Conservation (phyloP, 352 stramenopile genomes). For the Thalassiosira pacifica region DNA sequence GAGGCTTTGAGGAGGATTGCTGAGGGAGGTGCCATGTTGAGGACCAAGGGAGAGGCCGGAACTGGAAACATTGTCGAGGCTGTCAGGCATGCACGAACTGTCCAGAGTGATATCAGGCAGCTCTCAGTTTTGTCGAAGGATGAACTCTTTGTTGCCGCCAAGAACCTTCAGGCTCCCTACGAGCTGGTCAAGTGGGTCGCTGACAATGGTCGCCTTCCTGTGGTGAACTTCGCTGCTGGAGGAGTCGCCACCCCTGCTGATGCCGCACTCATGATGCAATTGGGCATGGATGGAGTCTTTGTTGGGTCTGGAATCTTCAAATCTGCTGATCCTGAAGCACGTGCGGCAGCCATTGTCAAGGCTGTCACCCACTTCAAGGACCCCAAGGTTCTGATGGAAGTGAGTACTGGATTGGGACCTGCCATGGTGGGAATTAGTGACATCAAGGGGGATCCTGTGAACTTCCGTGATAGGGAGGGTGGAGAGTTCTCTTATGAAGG, state of each 20-base stretch:
- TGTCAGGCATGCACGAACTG: constrained; percentile 94
- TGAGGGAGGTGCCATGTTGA: constrained; percentile 97
- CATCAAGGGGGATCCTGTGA: constrained; percentile 94
- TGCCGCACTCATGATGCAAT: constrained; percentile 99
- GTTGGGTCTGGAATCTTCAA: constrained; percentile 99
- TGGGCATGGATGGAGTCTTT: constrained; percentile 98
- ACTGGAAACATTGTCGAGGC: constrained; percentile 99
- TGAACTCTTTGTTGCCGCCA: constrained; percentile 97
- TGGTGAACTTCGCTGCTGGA: constrained; percentile 98
- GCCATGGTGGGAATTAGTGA: constrained; percentile 98
- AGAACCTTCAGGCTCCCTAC: constrained; percentile 95
- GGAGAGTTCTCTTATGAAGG: constrained; percentile 82
- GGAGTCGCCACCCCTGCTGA: constrained; percentile 98
- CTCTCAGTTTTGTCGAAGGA: constrained; percentile 95
- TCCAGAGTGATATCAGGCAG: constrained; percentile 92
- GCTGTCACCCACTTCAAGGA: constrained; percentile 97
- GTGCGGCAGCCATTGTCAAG: constrained; percentile 96
- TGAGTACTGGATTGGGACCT: constrained; percentile 94
- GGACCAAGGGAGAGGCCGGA: constrained; percentile 98
- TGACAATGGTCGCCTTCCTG: constrained; percentile 92
- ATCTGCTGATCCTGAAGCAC: constrained; percentile 92
- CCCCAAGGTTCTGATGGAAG: constrained; percentile 96
- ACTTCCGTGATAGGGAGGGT: constrained; percentile 97
- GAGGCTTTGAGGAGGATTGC: constrained; percentile 95
- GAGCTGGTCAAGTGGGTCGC: constrained; percentile 93